Conservation (phyloP, 768 basidiomycete genomes). For the Imleria badia region DNA sequence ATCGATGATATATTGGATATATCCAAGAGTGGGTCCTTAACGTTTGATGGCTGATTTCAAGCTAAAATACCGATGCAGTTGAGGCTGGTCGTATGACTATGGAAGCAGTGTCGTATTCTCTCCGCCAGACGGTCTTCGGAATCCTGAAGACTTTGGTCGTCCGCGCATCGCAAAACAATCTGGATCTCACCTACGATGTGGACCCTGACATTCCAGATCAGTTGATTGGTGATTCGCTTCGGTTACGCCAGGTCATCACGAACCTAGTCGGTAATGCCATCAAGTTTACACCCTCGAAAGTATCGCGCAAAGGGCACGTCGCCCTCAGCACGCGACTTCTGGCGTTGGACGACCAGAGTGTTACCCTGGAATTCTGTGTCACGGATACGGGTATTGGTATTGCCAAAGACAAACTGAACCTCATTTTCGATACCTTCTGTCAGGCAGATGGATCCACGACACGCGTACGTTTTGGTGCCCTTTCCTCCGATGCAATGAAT, state of each 20-base stretch:
- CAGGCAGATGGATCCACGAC: slow-evolving; percentile 99
- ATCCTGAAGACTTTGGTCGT: slow-evolving; percentile 98
- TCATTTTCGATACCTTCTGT: slow-evolving; percentile 99
- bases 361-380: slow-evolving; percentile 95
- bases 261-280: slow-evolving; percentile 95
- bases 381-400: slow-evolving; percentile 98
- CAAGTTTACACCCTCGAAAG: slow-evolving; percentile 90
- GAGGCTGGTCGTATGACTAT: slow-evolving; percentile 99
- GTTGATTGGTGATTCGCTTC: slow-evolving; percentile 93
- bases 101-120: slow-evolving; percentile 97
- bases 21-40: slow-evolving; percentile 83
- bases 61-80: slow-evolving; percentile 48
- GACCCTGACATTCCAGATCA: slow-evolving; percentile 96
- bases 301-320: slow-evolving; percentile 81
- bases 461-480: slow-evolving; percentile 50
- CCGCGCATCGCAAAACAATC: slow-evolving; percentile 93
- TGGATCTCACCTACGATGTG: slow-evolving; percentile 95
- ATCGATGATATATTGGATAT: slow-evolving; percentile 99
- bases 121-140: slow-evolving; percentile 95
- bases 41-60: background rate
- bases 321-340: slow-evolving; percentile 83
- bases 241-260: slow-evolving; percentile 93
- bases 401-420: slow-evolving; percentile 94
- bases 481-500: slow-evolving; percentile 6
- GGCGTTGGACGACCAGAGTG: slow-evolving; percentile 75